Evolutionary conservation across 495 filamentous ascomycete genomes (phyloP).

Genomic region (Trypethelium eluteriae): DNA sequence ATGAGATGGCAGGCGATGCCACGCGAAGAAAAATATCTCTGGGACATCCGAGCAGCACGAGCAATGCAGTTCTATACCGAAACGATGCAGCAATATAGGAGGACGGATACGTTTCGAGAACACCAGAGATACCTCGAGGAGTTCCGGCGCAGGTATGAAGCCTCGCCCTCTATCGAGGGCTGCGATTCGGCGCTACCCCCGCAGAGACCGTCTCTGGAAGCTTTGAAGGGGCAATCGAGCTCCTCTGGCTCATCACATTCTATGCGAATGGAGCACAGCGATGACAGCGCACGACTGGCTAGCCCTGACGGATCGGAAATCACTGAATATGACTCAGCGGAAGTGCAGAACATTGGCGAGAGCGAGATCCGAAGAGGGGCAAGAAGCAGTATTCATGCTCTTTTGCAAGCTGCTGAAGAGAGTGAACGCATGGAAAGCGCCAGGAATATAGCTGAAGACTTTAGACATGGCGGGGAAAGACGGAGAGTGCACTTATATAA

Average conservation of each 20-base stretch:
- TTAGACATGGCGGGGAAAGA: neutral
- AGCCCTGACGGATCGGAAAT: neutral
- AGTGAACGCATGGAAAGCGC: neutral
- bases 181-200: neutral
- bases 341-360: neutral
- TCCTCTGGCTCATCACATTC: neutral
- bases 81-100: neutral
- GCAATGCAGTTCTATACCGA: constrained; percentile 3
- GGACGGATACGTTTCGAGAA: constrained; percentile 5
- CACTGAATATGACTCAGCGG: neutral
- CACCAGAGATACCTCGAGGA: constrained; percentile 9
- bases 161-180: neutral
- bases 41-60: constrained; percentile 3
- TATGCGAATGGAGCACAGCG: neutral
- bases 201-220: neutral
- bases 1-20: constrained; percentile 10
- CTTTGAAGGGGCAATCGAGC: neutral
- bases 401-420: constrained; percentile 3
- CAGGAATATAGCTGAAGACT: neutral
- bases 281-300: neutral
- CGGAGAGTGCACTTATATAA: neutral
- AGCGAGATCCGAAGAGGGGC: neutral
- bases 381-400: constrained; percentile 7
- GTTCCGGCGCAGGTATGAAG: neutral
- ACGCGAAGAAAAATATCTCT: constrained; percentile 2